Percentiles rank a stretch among this genome's conserved stretches.
These are phyloP conservation scores for Tolypocladium tundrense DNA, from an alignment of 2,329 filamentous ascomycete species.

Conservation along the genomic window DNA sequence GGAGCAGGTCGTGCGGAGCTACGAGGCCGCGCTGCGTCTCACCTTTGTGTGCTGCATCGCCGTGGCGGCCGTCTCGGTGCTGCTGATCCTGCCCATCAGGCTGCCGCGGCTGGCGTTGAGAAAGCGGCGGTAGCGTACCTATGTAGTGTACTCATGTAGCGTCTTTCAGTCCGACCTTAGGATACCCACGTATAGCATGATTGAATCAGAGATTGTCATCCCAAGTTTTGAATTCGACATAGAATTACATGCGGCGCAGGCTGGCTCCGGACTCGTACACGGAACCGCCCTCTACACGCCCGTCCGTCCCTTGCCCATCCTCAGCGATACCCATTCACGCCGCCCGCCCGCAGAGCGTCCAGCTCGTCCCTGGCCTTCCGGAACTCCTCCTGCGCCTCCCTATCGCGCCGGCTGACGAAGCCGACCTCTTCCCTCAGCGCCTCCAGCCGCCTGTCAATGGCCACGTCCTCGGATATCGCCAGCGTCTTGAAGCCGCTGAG, in stretches of 20 bases:
- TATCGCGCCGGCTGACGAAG: constrained; percentile 69
- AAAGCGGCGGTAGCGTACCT: constrained; percentile 15
- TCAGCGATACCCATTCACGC: constrained; percentile 28
- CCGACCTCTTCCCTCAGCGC: constrained; percentile 72
- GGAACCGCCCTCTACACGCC: not conserved
- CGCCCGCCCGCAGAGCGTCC: constrained; percentile 38
- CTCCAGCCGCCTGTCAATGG: constrained; percentile 61
- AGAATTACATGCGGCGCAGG: not conserved
- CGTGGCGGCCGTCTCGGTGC: constrained; percentile 36
- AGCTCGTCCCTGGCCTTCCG: constrained; percentile 69
- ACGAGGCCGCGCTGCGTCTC: constrained; percentile 38
- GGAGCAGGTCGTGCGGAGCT: constrained; percentile 45
- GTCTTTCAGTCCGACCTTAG: not conserved
- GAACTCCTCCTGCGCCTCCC: constrained; percentile 85
- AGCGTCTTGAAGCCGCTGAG: constrained; percentile 66
- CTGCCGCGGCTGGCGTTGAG: constrained; percentile 40
- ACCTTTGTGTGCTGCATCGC: constrained; percentile 33
- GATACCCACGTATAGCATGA: not conserved
- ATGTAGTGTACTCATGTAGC: not conserved
- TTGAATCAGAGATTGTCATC: not conserved
- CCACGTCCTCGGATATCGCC: constrained; percentile 69
- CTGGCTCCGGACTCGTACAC: not conserved
- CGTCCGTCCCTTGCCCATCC: not conserved
- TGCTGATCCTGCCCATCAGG: constrained; percentile 39
- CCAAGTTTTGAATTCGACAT: not conserved